Conservation (phyloP, 2,329 filamentous ascomycete species). For the Exophiala sp. region DNA sequence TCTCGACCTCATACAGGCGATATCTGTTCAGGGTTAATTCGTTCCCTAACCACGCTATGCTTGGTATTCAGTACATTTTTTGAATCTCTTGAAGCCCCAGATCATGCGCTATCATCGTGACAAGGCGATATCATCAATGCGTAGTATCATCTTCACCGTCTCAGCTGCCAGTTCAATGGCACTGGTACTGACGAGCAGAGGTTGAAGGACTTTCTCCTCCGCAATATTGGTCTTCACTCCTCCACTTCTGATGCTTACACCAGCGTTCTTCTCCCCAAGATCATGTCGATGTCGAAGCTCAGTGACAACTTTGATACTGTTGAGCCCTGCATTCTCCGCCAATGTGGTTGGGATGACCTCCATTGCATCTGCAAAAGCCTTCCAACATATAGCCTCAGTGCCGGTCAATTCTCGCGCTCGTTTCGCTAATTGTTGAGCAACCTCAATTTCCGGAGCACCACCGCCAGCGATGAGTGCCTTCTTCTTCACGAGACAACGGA, state of each 20-base stretch:
- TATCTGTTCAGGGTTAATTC: not conserved
- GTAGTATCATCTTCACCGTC: slow-evolving; percentile 92
- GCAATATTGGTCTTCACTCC: slow-evolving; percentile 96
- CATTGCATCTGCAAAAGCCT: slow-evolving; percentile 95
- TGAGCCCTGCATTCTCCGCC: slow-evolving; percentile 94
- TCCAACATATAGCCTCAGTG: slow-evolving; percentile 97
- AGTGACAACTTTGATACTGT: slow-evolving; percentile 98
- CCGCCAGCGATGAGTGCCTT: slow-evolving; percentile 97
- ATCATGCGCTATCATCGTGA: slow-evolving; percentile 35
- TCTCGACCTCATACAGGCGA: too few species aligned
- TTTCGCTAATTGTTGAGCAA: slow-evolving; percentile 79
- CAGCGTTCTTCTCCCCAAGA: slow-evolving; percentile 90
- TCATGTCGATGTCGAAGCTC: slow-evolving; percentile 92
- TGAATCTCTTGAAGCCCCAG: not conserved
- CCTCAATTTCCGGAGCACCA: slow-evolving; percentile 94
- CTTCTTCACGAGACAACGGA: slow-evolving; percentile 98
- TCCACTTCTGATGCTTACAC: slow-evolving; percentile 96
- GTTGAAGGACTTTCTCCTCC: slow-evolving; percentile 95
- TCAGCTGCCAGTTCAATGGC: slow-evolving; percentile 95
- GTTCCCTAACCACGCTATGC: slow-evolving; percentile 16
- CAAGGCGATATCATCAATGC: slow-evolving; percentile 65
- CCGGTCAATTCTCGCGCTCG: slow-evolving; percentile 79
- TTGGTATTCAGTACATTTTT: slow-evolving; percentile 7
- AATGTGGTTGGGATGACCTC: slow-evolving; percentile 96
- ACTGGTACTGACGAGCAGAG: slow-evolving; percentile 92